Base-by-base conservation (phyloP, 2,329 filamentous ascomycete genomes). In the Penicillium nordicum region DNA sequence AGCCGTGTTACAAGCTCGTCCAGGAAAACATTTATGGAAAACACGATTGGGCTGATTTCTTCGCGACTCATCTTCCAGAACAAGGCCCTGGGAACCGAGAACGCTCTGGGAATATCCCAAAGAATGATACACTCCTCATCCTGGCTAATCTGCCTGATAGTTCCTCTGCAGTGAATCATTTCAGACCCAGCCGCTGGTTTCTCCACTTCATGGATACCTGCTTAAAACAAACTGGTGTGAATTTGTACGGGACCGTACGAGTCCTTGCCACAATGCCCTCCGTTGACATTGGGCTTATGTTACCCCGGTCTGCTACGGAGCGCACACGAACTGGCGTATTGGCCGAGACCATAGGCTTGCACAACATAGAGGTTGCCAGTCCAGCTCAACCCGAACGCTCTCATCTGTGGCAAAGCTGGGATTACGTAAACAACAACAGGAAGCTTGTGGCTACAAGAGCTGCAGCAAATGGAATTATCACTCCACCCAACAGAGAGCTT, bases 171-270 rank as follows among this genome's bases (percentile, higher is more conserved):
- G 65, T 68, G 6, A 86, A 79, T 62, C 75, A 75, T 65, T 76
- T 48, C 51, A 74, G 29, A 70, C 69, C 27, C 84, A 86, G 67
- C 72, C 82, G 32, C 86, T 84, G 63, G 70, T 88, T 57, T 79
- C 80, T 49, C 72, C 76, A 55, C 77, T 88, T 70, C 49, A 66
- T 77, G 87, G 63, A 76, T 74, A 42, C 82, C 49, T 83, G 89
- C 53, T 80, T 84, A 58, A 76, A 79, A 2, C 79, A 84, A 48
- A 73, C 78, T 0, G 78, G 88, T 0, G 84, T 95, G 63, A 88
- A 96, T 64, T 78, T 79, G 29, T 92, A 91, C 69, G 93, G 93
- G 3, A 82, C 87, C 18, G 86, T 96, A 3, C 85, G 92, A 47
- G 87, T 93, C 78, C 80, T 97, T 1, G 69, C 92, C 38, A 92